Percentiles rank a stretch among this genome's conserved stretches.
These are phyloP conservation scores for Globisporangium heterothallicum DNA, from an alignment of 352 stramenopile species.

Conservation along the genomic window DNA sequence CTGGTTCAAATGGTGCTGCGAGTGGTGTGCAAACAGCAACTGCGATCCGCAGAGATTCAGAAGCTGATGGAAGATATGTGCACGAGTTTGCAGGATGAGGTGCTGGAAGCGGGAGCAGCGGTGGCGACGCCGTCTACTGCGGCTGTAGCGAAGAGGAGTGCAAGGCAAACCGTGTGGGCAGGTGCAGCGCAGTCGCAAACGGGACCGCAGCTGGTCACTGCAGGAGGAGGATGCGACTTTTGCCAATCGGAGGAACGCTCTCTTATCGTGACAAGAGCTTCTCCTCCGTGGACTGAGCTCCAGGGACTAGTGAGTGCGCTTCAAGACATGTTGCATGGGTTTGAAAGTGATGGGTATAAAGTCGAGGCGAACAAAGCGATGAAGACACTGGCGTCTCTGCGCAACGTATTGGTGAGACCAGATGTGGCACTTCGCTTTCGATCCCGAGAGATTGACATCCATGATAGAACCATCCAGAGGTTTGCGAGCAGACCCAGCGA, in stretches of 20 bases:
- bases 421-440: slow-evolving; percentile 6
- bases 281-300: slow-evolving; percentile 6
- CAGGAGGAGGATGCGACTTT: slow-evolving; percentile 4
- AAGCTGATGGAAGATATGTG: slow-evolving; percentile 30
- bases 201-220: not conserved
- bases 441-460: not conserved
- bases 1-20: slow-evolving; percentile 10
- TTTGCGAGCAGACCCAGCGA: not conserved
- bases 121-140: not conserved
- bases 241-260: not conserved
- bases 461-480: not conserved
- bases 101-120: slow-evolving; percentile 24
- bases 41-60: slow-evolving; percentile 4
- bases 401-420: slow-evolving; percentile 6
- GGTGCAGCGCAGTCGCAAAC: not conserved
- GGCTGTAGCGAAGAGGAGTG: not conserved
- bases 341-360: not conserved
- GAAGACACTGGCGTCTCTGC: slow-evolving; percentile 6
- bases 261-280: not conserved
- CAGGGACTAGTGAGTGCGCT: not conserved
- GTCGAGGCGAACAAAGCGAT: not conserved
- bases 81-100: slow-evolving; percentile 34
- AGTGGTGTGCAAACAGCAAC: not conserved
- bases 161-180: not conserved
- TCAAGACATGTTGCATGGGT: not conserved